Evolutionary conservation across 148 eudicot species (phyloP).

Genomic region (Vaccinium darrowii): DNA sequence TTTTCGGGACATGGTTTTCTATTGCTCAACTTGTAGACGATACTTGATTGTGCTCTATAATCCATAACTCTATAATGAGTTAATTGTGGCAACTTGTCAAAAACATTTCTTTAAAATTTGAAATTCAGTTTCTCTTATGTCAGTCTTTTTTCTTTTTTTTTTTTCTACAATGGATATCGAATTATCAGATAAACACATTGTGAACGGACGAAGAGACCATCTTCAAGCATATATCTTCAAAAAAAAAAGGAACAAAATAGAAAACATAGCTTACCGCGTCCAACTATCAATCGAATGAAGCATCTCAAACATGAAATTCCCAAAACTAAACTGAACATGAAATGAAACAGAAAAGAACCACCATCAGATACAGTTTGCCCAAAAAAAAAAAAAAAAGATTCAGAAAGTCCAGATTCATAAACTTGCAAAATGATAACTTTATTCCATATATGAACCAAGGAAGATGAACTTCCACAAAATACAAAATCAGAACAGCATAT

Average conservation of each 20-base stretch:
- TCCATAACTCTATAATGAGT: background rate
- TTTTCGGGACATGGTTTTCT: conserved; percentile 29
- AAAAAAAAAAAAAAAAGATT: background rate
- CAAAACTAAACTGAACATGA: background rate
- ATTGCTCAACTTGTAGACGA: conserved; percentile 27
- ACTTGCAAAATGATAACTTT: background rate
- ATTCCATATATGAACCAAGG: background rate
- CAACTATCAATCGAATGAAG: too few relatives aligned
- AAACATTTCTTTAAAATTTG: background rate
- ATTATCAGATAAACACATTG: too few relatives aligned
- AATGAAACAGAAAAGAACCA: background rate
- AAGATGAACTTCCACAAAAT: conserved; percentile 8
- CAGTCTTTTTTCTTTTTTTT: background rate
- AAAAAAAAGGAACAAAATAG: too few relatives aligned
- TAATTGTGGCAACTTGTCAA: background rate
- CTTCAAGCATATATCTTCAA: too few relatives aligned
- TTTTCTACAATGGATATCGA: background rate
- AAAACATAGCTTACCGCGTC: too few relatives aligned
- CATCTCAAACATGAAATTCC: background rate
- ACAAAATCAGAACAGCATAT: conserved; percentile 39
- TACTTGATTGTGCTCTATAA: conserved; percentile 13
- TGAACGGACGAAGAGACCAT: too few relatives aligned
- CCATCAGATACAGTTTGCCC: background rate
- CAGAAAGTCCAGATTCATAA: background rate
- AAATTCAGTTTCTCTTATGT: background rate